Base-by-base conservation (phyloP, 2,329 filamentous ascomycete genomes). In the Capronia americana region DNA sequence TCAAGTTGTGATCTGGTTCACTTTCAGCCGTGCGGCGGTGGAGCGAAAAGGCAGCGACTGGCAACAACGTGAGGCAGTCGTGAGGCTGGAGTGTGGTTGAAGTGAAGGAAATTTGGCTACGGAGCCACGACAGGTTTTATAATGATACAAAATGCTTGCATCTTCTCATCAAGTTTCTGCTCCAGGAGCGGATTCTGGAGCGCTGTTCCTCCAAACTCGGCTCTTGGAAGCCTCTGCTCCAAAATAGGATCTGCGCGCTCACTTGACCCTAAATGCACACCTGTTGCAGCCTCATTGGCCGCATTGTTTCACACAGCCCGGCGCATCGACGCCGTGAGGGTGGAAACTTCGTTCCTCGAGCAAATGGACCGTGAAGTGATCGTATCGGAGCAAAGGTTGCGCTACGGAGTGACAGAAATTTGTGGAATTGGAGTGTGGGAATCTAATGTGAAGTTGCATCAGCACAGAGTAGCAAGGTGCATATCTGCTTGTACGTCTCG, bases 401-500 rank as follows among this genome's bases (percentile, higher is more conserved):
- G 34, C 12, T 41, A 41, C 34, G 12, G 11, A 41, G 34, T 44
- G 8, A 44, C 5, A n/a, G 38, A 44, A n/a, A n/a, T 44, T 44
- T 44, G 38, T 41, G 38, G 5, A 7, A 17, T 44, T 44, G 14
- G 3, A 5, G 1, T n/a, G 38, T 44, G 38, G 38, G 38, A 44
- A 44, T 44, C 14, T 44, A n/a, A 44, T n/a, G 38, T n/a, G 38
- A 44, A 44, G 38, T 44, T 44, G 38, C 17, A 44, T n/a, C 38
- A 44, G 38, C 32, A 56, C 53, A 17, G 10, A 28, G 53, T 30
- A 28, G 28, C 28, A 56, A 56, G n/a, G n/a, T 28, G 26, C 53
- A 30, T 17, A 56, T 55, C 55, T 58, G 44, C 48, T 65, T 62
- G 48, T 41, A 32, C 57, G 53, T 51, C 44, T 46, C 26, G 26